phyloP scores from a whole-genome alignment of 169 alveolate genomes.

The Theileria parva region DNA sequence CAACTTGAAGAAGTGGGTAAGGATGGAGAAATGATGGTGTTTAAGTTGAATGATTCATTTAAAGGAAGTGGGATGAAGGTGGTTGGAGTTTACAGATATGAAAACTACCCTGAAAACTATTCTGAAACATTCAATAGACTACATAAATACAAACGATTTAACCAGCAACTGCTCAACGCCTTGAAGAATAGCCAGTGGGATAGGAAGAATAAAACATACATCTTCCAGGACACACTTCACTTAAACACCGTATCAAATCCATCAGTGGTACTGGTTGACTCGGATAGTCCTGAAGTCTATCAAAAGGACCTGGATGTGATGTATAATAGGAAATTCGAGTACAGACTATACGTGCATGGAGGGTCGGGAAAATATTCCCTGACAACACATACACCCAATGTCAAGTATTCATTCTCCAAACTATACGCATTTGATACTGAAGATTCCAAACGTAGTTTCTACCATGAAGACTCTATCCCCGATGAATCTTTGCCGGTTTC shows the following conservation, averaged over 20 bases:
- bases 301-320: not conserved
- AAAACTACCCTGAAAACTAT: not conserved
- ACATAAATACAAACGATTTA: not conserved
- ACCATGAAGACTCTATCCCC: not conserved
- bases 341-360: constrained; percentile 2
- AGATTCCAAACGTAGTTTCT: not conserved
- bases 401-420: not conserved
- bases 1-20: not conserved
- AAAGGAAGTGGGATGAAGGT: not conserved
- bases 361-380: not conserved
- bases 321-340: not conserved
- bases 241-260: not conserved
- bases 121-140: not conserved
- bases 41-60: not conserved
- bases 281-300: not conserved
- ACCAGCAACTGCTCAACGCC: not conserved
- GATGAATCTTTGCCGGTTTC: not conserved
- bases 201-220: not conserved
- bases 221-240: not conserved
- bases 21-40: not conserved
- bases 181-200: not conserved
- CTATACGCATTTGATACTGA: not conserved
- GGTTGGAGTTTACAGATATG: not conserved
- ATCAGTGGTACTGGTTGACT: not conserved
- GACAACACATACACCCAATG: not conserved